Base-by-base conservation (phyloP, 306 rosid genomes). In the Ceratonia siliqua region DNA sequence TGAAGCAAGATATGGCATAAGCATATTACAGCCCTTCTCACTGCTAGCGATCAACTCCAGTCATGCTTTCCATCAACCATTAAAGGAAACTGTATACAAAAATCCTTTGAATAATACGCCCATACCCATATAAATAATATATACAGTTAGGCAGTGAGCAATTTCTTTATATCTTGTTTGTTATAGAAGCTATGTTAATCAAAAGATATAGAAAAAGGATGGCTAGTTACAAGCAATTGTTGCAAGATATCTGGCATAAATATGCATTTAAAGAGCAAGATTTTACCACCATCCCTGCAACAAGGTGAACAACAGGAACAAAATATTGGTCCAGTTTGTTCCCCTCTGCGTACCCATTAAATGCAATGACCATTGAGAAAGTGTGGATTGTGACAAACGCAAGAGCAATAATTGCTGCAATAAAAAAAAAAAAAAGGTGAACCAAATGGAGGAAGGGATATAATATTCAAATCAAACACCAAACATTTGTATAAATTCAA, bases 361-460 rank as follows among this genome's bases (percentile, higher is more conserved):
- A 93, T 68, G 98, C 98, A 33, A 93, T 91, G 79, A 93, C 94
- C 98, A 93, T 93, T 14, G 98, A 93, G 81, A 89, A 93, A 53
- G 97, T 93, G 83, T 93, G 98, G 68, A 93, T 93, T 5, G 96
- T 91, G 70, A 88, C 96, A 82, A 91, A 93, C 49, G 98, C 98
- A 66, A 93, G 92, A 63, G 96, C 90, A 62, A 93, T 88, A 49
- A 86, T 62, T 28, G 98, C 98, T 93, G 96, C 81, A 82, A 85
- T 52, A 77, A 72, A 77, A 14, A 67, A 33, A 70, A n/a, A 56
- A 71, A 73, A 41, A 59, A 21, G 45, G 66, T 70, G 58, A 84
- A 61, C 58, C 2, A 35, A 32, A 41, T 25, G 15, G 38, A 50
- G 27, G n/a, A 62, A 50, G 58, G 48, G 74, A 57, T 35, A 61